These are phyloP conservation scores for Fusarium sp. DNA, from an alignment of 2,329 filamentous ascomycete genomes.

Conservation along the genomic window DNA sequence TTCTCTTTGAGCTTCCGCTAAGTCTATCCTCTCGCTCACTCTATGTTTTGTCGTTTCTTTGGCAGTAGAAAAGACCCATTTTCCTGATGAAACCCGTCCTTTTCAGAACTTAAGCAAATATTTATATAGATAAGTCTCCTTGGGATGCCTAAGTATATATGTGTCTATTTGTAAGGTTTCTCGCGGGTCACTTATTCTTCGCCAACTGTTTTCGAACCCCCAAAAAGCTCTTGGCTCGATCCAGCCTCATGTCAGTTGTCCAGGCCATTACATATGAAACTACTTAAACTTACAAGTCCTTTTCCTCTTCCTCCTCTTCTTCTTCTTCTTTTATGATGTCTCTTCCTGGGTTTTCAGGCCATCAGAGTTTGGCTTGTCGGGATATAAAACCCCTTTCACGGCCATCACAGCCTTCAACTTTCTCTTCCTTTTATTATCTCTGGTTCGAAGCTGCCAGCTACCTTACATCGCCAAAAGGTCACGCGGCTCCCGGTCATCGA, in stretches of 20 bases:
- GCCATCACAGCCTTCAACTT: background rate
- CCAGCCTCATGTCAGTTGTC: background rate
- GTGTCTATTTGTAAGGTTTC: background rate
- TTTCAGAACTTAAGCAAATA: background rate
- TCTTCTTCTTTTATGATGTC: background rate
- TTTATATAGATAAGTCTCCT: background rate
- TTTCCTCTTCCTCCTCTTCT: fast-evolving
- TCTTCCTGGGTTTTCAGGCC: background rate
- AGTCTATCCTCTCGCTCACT: too few relatives aligned
- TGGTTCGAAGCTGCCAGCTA: background rate
- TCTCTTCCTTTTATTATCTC: background rate
- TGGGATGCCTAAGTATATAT: background rate
- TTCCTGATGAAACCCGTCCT: background rate
- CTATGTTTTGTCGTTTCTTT: too few relatives aligned
- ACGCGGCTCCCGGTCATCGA: background rate
- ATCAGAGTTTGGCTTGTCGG: background rate
- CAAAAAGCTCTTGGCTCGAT: background rate
- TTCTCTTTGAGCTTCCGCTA: too few relatives aligned
- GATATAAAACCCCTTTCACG: background rate
- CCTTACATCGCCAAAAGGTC: background rate
- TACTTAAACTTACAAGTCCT: background rate
- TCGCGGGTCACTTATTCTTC: background rate
- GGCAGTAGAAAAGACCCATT: background rate
- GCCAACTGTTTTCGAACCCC: background rate
- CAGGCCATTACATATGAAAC: background rate